Conservation (phyloP, 2,329 filamentous ascomycete species). For the Nemania sp. region DNA sequence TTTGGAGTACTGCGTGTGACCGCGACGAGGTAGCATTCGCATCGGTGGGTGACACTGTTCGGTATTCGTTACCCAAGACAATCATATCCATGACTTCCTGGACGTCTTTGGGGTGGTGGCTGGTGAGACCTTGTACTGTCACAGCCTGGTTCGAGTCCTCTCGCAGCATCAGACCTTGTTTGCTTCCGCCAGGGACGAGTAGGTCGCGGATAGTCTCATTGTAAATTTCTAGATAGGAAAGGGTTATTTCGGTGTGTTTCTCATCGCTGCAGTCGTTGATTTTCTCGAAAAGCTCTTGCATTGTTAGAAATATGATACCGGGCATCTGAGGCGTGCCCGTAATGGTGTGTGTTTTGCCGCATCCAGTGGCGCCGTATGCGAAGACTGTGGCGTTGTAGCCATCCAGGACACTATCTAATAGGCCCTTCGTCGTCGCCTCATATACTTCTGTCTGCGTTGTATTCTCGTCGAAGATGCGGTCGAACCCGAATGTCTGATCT, state of each 20-base stretch:
- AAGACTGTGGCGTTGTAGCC: conserved; percentile 99
- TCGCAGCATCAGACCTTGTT: conserved; percentile 83
- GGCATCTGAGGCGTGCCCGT: conserved; percentile 89
- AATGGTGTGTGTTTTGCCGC: conserved; percentile 98
- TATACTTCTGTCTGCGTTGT: conserved; percentile 91
- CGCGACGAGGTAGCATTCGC: conserved; percentile 97
- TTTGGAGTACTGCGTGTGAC: conserved; percentile 95
- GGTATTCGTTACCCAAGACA: conserved; percentile 87
- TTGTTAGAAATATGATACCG: conserved; percentile 97
- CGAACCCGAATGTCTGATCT: conserved; percentile 96
- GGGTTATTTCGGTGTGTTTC: conserved; percentile 84
- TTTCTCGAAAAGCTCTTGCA: conserved; percentile 98
- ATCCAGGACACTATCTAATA: conserved; percentile 94
- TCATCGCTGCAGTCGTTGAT: conserved; percentile 84
- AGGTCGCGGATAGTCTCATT: conserved; percentile 98
- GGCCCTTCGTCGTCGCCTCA: conserved; percentile 82
- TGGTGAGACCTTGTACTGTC: conserved; percentile 86
- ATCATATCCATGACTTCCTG: conserved; percentile 99
- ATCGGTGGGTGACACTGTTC: conserved; percentile 94
- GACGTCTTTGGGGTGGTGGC: conserved; percentile 87
- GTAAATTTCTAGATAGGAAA: conserved; percentile 98
- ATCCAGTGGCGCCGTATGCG: conserved; percentile 95
- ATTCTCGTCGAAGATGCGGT: conserved; percentile 95
- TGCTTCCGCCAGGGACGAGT: conserved; percentile 81
- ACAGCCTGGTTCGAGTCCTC: conserved; percentile 95